phyloP scores from a whole-genome alignment of 345 rosid genomes.

The Lepidium didymum region DNA sequence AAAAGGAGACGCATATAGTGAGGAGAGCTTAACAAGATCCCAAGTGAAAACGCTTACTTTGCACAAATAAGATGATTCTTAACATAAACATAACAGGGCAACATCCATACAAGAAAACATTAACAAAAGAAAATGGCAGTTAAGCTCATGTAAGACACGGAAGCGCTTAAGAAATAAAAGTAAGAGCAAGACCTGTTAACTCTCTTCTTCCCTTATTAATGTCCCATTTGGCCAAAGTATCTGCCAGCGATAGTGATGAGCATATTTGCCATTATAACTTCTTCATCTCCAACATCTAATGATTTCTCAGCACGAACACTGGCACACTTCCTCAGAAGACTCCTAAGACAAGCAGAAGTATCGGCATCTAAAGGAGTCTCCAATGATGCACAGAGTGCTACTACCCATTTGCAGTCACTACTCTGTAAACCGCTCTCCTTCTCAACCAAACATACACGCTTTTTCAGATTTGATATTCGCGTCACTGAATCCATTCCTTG shows the following conservation, averaged over 20 bases:
- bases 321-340: constrained; percentile 72
- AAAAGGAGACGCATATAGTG: too few relatives aligned
- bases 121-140: neutral
- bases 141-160: neutral
- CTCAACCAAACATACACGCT: constrained; percentile 48
- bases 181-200: neutral
- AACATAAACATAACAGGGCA: neutral
- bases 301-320: constrained; percentile 54
- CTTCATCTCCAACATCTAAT: constrained; percentile 56
- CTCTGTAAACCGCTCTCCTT: constrained; percentile 30
- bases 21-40: neutral
- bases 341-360: constrained; percentile 58
- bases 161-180: neutral
- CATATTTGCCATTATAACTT: constrained; percentile 57
- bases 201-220: constrained; percentile 1
- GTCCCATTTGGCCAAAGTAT: constrained; percentile 68
- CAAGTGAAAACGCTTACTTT: neutral
- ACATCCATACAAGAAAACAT: neutral
- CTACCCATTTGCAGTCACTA: constrained; percentile 59
- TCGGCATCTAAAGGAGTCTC: constrained; percentile 70
- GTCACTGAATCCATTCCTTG: constrained; percentile 62
- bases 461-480: constrained; percentile 56
- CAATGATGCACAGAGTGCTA: constrained; percentile 67
- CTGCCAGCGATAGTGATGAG: constrained; percentile 67
- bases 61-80: neutral